Base-by-base conservation (phyloP, 495 filamentous ascomycete species). In the Clavariopsis aquatica region DNA sequence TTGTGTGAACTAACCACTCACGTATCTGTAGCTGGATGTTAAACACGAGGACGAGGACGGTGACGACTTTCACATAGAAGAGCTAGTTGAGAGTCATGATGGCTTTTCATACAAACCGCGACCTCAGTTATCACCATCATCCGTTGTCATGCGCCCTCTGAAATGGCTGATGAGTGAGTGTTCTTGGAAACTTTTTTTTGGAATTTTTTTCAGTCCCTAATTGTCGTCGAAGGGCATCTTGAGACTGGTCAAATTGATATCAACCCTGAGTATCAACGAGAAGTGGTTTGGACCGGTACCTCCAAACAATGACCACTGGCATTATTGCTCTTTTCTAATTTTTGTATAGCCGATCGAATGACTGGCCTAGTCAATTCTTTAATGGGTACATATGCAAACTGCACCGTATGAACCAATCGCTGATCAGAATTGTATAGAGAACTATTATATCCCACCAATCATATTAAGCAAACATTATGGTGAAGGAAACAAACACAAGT, bases 251-350 rank as follows among this genome's bases (percentile, higher is more conserved):
- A 6, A 10, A 67, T 67, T 29, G 71, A 79, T 34, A 62, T 81
- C 10, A 71, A 80, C 65, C 79, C 80, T 0, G 77, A 79, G 15
- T 82, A 82, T 57, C 80, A 82, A 64, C 66, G 80, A 64, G 79
- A 78, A 24, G 76, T 82, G 1, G 78, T 82, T 5, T 82, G 80
- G 80, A 62, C 62, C 1, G 52, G 72, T 72, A 54, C 58, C 26
- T 26, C 34, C 19, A 36, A 17, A 12, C 22, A 23, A 13, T 46
- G 10, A 3, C 8, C 27, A 29, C 28, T 6, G 5, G 31, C 12
- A 38, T 27, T 36, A 20, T 27, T 24, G 2, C 15, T n/a, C 12
- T 23, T 34, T 41, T 4, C 26, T 57, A 34, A 61, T 13, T n/a
- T 22, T 38, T 28, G n/a, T 19, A 49, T 36, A 72, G 69, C 38